Evolutionary conservation across 352 stramenopile species (phyloP).

Genomic region (Phytopythium vexans): DNA sequence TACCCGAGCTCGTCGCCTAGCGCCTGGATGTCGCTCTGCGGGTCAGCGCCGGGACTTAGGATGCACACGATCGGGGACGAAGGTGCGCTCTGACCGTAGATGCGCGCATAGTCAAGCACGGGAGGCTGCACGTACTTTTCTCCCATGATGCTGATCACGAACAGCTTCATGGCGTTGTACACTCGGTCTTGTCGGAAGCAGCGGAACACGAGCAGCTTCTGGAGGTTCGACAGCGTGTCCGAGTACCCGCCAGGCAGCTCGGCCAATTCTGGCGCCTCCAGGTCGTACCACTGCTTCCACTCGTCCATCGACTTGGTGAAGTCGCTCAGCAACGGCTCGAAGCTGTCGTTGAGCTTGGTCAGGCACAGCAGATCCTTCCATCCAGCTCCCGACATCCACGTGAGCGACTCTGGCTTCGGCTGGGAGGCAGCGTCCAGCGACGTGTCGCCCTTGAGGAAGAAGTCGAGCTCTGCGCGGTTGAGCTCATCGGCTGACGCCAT

Average conservation of each 20-base stretch:
- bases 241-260: conserved; percentile 82
- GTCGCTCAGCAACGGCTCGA: conserved; percentile 46
- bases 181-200: conserved; percentile 95
- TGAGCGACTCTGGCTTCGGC: conserved; percentile 61
- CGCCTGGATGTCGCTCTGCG: conserved; percentile 93
- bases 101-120: conserved; percentile 91
- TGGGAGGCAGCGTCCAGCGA: conserved; percentile 80
- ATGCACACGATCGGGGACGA: conserved; percentile 94
- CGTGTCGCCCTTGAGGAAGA: conserved; percentile 96
- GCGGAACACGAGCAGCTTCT: conserved; percentile 91
- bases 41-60: conserved; percentile 91
- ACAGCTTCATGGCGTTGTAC: conserved; percentile 95
- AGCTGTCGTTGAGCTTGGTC: conserved; percentile 64
- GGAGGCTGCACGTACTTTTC: conserved; percentile 95
- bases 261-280: conserved; percentile 87
- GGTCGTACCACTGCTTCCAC: conserved; percentile 94
- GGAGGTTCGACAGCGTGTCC: conserved; percentile 75
- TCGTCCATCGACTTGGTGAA: conserved; percentile 43
- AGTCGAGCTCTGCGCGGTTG: conserved; percentile 89
- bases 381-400: conserved; percentile 84
- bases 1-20: conserved; percentile 92
- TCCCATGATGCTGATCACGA: conserved; percentile 90
- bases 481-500: conserved; percentile 81
- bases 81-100: conserved; percentile 88
- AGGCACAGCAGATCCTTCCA: conserved; percentile 94